These are phyloP conservation scores for Glebionis coronaria DNA, from an alignment of 129 eudicot genomes.

Conservation along the genomic window DNA sequence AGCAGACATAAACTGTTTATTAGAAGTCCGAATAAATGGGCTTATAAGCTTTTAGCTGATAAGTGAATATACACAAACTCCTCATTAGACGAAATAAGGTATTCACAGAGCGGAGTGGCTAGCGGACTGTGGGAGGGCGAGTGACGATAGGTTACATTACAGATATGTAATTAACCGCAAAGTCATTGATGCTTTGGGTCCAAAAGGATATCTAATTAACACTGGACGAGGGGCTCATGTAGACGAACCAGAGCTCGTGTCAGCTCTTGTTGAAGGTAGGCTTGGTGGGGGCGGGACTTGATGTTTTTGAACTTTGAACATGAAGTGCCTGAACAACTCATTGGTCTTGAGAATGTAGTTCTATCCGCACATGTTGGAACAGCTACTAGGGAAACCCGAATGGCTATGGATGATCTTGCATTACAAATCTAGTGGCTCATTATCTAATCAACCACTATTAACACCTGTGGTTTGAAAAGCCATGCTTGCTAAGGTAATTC, in stretches of 20 bases:
- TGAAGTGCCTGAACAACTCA: slow-evolving; percentile 61
- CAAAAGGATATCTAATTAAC: slow-evolving; percentile 67
- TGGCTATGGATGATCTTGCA: slow-evolving; percentile 23
- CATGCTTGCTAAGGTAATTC: too few species aligned
- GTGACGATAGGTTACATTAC: too few species aligned
- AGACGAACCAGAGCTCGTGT: slow-evolving; percentile 74
- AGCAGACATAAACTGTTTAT: too few species aligned
- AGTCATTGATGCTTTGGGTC: slow-evolving; percentile 78
- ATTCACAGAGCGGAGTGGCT: too few species aligned
- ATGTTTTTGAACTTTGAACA: slow-evolving; percentile 90
- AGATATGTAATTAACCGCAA: slow-evolving; percentile 63
- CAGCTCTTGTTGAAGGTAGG: slow-evolving; percentile 75
- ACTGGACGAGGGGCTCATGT: slow-evolving; percentile 80
- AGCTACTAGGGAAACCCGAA: slow-evolving; percentile 65
- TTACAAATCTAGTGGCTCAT: too few species aligned
- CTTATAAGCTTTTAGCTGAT: too few species aligned
- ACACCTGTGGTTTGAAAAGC: too few species aligned
- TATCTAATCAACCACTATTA: too few species aligned
- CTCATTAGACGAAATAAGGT: too few species aligned
- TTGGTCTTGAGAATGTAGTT: slow-evolving; percentile 75
- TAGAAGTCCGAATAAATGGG: too few species aligned
- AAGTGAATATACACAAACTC: too few species aligned
- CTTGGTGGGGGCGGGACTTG: slow-evolving; percentile 94
- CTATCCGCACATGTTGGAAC: slow-evolving; percentile 79
- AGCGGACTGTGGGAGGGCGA: too few species aligned